These are phyloP conservation scores for Microstegium vimineum DNA, from an alignment of 176 grass and related monocot genomes.

Conservation along the genomic window DNA sequence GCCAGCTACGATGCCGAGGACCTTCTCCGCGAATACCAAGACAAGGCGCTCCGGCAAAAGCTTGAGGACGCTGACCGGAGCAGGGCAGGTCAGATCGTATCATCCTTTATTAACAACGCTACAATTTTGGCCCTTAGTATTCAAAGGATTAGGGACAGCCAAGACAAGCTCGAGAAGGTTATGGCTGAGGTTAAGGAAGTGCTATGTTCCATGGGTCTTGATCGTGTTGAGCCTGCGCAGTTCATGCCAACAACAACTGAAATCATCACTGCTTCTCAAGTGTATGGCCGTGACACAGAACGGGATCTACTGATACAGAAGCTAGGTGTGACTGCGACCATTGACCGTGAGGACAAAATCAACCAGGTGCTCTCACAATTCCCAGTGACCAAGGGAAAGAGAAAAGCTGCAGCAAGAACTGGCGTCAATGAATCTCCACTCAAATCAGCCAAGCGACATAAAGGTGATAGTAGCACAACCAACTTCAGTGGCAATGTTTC, in stretches of 20 bases:
- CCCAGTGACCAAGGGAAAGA: no score
- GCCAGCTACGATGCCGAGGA: no score
- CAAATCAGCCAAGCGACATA: neutral
- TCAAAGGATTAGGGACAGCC: neutral
- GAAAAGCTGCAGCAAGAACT: no score
- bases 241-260: neutral
- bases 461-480: no score
- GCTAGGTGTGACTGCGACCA: neutral
- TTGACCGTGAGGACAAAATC: neutral
- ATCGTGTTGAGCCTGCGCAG: neutral
- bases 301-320: neutral
- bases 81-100: neutral
- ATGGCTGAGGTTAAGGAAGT: neutral
- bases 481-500: neutral
- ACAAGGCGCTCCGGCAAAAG: neutral
- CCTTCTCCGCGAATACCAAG: no score
- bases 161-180: neutral
- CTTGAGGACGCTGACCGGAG: neutral
- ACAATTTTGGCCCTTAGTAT: no score
- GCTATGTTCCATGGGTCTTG: neutral
- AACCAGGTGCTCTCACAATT: neutral
- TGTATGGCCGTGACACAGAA: neutral
- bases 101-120: neutral
- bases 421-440: neutral
- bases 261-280: neutral